Base-by-base conservation (phyloP, 2,329 filamentous ascomycete species). In the Teratosphaeria pseudoeucalypti region DNA sequence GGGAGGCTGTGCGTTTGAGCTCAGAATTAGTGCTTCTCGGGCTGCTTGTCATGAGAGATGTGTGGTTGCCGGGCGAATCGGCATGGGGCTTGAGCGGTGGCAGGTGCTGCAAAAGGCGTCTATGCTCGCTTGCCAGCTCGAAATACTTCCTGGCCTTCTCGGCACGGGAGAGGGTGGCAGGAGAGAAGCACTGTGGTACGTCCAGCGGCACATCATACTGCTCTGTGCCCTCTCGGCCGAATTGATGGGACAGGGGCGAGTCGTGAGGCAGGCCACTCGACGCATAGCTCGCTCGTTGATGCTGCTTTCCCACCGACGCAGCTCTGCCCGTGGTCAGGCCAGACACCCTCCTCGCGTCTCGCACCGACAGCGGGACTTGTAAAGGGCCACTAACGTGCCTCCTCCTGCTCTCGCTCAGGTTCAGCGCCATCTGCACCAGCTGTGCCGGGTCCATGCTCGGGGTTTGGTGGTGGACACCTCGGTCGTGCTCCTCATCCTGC, bases 401-500 rank as follows among this genome's bases (percentile, higher is more conserved):
- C 47, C 84, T 84, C 64, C 85, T 84, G 68, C 87, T 89, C 73
- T 96, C 90, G 76, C 89, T 95, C 56, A 97, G 75, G 64, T 87
- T 94, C 66, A 97, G 76, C 1, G 92, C 92, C 82, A 97, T 89
- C 68, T 91, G 91, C 52, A 97, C 90, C 64, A 97, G 95, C 73
- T 96, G 89, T 3, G 87, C 84, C 7, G 92, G 88, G 68, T 96
- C 92, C 61, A 88, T 81, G 67, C 90, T 85, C 23, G 88, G 58
- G 12, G 53, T 16, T 58, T 55, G 1, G 58, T 37, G 27, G 55
- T 26, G 14, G 26, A 57, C 26, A 34, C 43, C 23, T 29, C 52
- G 7, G 27, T 55, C 32, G 34, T 53, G 58, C 26, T 60, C 53
- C 12, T 53, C 60, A 27, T 61, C 47, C 34, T 37, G 34, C 34